Evolutionary conservation across 805 yeast species (phyloP).

Genomic region (Candida verbasci): DNA sequence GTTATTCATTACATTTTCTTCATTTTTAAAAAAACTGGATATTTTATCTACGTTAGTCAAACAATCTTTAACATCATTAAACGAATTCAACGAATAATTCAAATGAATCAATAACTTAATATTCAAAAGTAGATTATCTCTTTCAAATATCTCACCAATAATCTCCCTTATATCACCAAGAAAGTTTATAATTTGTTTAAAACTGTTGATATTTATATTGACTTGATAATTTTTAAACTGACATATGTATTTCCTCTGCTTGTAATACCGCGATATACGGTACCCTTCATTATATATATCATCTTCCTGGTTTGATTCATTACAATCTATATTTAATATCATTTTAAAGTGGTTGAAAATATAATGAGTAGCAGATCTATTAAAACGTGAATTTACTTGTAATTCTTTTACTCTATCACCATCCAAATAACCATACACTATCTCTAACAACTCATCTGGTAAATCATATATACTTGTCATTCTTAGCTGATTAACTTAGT

Average conservation of each 20-base stretch:
- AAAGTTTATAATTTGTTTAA: conserved; percentile 7
- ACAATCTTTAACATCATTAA: conserved; percentile 10
- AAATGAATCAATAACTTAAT: conserved; percentile 7
- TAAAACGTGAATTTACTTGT: not conserved
- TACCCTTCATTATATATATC: not conserved
- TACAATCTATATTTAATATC: not conserved
- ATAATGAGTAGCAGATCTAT: not conserved
- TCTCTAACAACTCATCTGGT: conserved; percentile 9
- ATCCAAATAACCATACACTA: conserved; percentile 5
- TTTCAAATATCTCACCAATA: conserved; percentile 3
- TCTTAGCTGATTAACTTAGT: no score
- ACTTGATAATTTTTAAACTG: conserved; percentile 7
- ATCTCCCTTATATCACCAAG: no score
- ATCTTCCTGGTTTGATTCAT: not conserved
- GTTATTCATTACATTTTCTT: no score
- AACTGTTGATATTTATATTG: conserved; percentile 6
- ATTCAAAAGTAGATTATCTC: not conserved
- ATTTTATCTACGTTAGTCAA: conserved; percentile 8
- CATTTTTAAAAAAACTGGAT: conserved; percentile 5
- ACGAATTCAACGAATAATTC: conserved; percentile 9
- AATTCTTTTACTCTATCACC: conserved; percentile 5
- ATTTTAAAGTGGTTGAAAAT: conserved; percentile 2
- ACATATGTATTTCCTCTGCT: conserved; percentile 3
- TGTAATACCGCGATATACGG: not conserved
- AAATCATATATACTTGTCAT: no score